Evolutionary conservation across 2,329 filamentous ascomycete species (phyloP), one percentile per base, ranked within the genome.

Genomic region (Cadophora sp.): DNA sequence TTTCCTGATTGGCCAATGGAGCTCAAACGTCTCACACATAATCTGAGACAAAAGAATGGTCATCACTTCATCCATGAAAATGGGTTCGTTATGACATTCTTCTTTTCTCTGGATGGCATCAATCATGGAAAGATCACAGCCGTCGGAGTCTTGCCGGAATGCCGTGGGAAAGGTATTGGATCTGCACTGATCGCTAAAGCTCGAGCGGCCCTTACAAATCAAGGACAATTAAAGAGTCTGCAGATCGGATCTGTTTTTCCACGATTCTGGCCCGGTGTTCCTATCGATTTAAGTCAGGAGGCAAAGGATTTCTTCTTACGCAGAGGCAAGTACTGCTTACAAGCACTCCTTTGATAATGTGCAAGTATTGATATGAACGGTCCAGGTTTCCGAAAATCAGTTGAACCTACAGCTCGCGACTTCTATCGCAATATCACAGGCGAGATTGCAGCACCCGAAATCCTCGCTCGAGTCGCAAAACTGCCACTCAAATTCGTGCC

Each of bases 221-320:
- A 60, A 70, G 73, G 66, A 40, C 22, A 53, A 8, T 56, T 75
- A 14, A 68, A 66, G 43, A 67, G 69, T 43, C 67, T 78, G 12
- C 68, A 66, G 6, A 73, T 79, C 24, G 76, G 77, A 14, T 79
- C 77, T 27, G 67, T 71, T 2, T 81, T 81, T 51, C 82, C 82
- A 37, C 76, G 82, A n/a, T 80, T 84, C 68, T 84, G 81, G 80
- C 81, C 81, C 5, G 80, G 80, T 2, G 77, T 83, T 3, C 82
- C 81, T 2, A 72, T 74, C 1, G 79, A 82, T 60, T 73, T 83
- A 37, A 72, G 78, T 6, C 70, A 76, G 50, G 60, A 71, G 1
- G 73, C 75, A 2, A 79, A 80, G 27, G 71, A 79, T 2, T 84
- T 83, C 68, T 76, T 78, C 9, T 24, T 72, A 11, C 79, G 82